Percentiles rank a stretch among this genome's conserved stretches.
Conservation (phyloP, 495 filamentous ascomycete species). For the Penicillium atrosanguineum region DNA sequence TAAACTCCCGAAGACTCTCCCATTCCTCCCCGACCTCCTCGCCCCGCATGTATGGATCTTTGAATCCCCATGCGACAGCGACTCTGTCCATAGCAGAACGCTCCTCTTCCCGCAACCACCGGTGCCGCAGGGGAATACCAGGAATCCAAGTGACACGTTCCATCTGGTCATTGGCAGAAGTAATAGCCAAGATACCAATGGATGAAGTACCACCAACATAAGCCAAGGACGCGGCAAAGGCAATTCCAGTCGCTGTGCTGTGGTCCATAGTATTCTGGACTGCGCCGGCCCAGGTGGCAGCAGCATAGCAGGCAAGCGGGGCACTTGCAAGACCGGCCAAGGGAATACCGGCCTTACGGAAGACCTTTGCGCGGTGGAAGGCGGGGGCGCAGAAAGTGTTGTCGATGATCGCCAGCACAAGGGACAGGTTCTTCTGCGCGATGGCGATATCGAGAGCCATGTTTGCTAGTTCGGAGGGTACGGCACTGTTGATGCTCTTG, state of each 20-base stretch:
- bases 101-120: conserved; percentile 95
- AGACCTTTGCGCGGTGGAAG: conserved; percentile 63
- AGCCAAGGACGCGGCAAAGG: conserved; percentile 74
- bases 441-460: conserved; percentile 75
- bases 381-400: conserved; percentile 71
- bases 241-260: conserved; percentile 66
- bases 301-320: conserved; percentile 66
- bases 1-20: conserved; percentile 77
- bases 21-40: conserved; percentile 91
- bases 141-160: conserved; percentile 82
- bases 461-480: conserved; percentile 64
- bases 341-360: conserved; percentile 50
- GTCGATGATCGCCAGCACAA: conserved; percentile 77
- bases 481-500: conserved; percentile 63
- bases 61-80: conserved; percentile 86
- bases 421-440: conserved; percentile 66
- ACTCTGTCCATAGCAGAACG: conserved; percentile 84
- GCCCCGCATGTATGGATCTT: conserved; percentile 70
- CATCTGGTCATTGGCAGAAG: conserved; percentile 91
- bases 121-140: conserved; percentile 73
- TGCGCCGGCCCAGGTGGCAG: conserved; percentile 52
- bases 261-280: conserved; percentile 74
- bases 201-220: conserved; percentile 77
- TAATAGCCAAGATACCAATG: conserved; percentile 78
- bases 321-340: conserved; percentile 52